Percentiles rank a stretch among this genome's conserved stretches.
Conservation (phyloP, 1,284 basidiomycete species). For the Apiotrichum siamense region DNA sequence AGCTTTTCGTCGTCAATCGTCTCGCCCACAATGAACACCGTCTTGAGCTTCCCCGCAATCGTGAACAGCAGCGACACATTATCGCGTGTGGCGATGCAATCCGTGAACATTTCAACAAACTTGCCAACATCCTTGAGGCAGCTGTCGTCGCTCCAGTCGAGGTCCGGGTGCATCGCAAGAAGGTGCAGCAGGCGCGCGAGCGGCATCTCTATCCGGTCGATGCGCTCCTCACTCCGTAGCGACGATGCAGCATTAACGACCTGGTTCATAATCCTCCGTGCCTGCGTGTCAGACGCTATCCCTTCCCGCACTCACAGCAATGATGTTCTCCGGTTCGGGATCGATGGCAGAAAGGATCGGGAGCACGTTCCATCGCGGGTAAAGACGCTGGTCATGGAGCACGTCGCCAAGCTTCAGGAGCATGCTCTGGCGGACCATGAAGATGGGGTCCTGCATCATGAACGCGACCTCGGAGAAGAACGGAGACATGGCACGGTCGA, state of each 20-base stretch:
- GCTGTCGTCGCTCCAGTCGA: conserved; percentile 48
- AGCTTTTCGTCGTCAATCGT: neutral
- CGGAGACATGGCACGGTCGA: conserved; percentile 56
- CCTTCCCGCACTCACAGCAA: conserved; percentile 17
- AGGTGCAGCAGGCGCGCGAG: conserved; percentile 81
- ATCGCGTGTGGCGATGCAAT: conserved; percentile 64
- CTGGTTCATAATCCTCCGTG: conserved; percentile 19
- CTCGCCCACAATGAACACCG: conserved; percentile 56
- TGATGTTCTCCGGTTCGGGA: conserved; percentile 69
- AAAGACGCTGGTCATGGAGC: conserved; percentile 59
- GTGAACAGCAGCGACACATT: conserved; percentile 79
- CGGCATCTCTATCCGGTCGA: conserved; percentile 69
- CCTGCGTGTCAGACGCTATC: conserved; percentile 13
- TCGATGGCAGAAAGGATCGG: conserved; percentile 86
- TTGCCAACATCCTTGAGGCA: conserved; percentile 66
- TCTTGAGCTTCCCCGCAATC: conserved; percentile 76
- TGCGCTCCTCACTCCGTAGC: conserved; percentile 52
- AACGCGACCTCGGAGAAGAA: conserved; percentile 68
- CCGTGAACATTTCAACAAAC: conserved; percentile 87
- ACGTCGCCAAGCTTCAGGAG: conserved; percentile 67
- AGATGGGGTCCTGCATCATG: conserved; percentile 79
- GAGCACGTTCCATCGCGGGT: conserved; percentile 70
- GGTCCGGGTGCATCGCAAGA: conserved; percentile 77
- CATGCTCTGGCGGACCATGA: conserved; percentile 73
- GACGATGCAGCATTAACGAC: conserved; percentile 11